These are phyloP conservation scores for Phellopilus nigrolimitatus DNA, from an alignment of 1,284 basidiomycete genomes.

Conservation along the genomic window DNA sequence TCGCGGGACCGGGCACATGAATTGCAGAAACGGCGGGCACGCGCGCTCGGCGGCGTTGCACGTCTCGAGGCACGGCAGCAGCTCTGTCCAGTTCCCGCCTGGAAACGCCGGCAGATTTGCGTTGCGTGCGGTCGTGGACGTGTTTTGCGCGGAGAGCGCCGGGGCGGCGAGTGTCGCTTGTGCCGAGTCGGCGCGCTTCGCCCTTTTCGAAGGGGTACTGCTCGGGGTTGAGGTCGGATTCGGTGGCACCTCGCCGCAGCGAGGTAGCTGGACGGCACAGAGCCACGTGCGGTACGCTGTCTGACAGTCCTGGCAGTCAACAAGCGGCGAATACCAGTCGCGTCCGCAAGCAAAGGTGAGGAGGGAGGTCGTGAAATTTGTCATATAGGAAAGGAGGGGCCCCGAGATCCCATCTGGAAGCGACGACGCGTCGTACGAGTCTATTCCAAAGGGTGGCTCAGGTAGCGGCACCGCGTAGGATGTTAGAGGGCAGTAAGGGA, in stretches of 20 bases:
- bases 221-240: constrained; percentile 29
- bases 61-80: constrained; percentile 75
- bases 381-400: constrained; percentile 53
- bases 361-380: constrained; percentile 72
- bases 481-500: constrained; percentile 70
- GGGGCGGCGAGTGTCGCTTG: constrained; percentile 26
- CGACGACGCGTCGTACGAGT: constrained; percentile 43
- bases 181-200: constrained; percentile 8
- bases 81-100: constrained; percentile 44
- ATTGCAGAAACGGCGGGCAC: constrained; percentile 70
- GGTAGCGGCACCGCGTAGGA: constrained; percentile 69
- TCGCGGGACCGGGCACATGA: constrained; percentile 60
- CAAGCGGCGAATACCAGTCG: constrained; percentile 74
- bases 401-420: constrained; percentile 47
- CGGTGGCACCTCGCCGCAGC: constrained; percentile 54
- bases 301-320: constrained; percentile 74
- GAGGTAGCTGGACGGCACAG: constrained; percentile 67
- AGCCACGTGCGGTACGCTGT: constrained; percentile 75
- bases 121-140: constrained; percentile 39
- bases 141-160: constrained; percentile 40
- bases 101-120: constrained; percentile 41
- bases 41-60: constrained; percentile 71
- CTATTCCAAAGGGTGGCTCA: constrained; percentile 31
- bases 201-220: constrained; percentile 27
- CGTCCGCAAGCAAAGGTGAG: constrained; percentile 74